Base-by-base conservation (phyloP, 768 basidiomycete genomes). In the Tricholoma bakamatsutake region DNA sequence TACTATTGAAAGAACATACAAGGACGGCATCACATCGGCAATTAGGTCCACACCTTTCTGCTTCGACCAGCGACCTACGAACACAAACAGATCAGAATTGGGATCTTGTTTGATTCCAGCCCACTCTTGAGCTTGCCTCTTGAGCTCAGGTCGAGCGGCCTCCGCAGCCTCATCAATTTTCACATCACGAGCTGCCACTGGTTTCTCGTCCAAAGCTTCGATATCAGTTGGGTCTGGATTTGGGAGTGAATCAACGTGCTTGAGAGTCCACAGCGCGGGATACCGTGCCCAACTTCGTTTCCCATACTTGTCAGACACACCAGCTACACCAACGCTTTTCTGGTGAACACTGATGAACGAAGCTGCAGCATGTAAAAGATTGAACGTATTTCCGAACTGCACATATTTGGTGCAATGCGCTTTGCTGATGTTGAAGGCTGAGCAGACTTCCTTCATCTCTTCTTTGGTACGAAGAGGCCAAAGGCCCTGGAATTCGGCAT, bases 1-100 rank as follows among this genome's bases (percentile, higher is more conserved):
- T 40, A 28, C 33, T 48, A 39, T 49, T 15, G 52, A 61, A 21
- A 35, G 49, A 11, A 80, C 89, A 63, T 66, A 90, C 85, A 97
- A 66, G 3, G 82, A 80, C 21, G 93, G 94, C 90, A 97, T 90
- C 59, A 97, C 86, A 71, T 97, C 94, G 8, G 94, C 94, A 61
- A 97, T 97, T 42, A 97, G 76, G 73, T 97, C 94, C n/a, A 97
- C 93, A 72, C 90, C 94, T 71, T 97, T 97, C 71, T 97, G 94
- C 71, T 96, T 97, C 5, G 94, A 97, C 94, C 94, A 97, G 59
- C 94, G 88, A 67, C 94, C 94, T 60, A 97, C 94, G 71, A 97
- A 96, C 59, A 97, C 94, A 66, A 97, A 96, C 47, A 97, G 69
- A 68, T 95, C 92, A 1, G 93, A 84, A 39, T 90, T 75, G 1